phyloP scores from a whole-genome alignment of 441 rosid genomes.

The Arabidopsis hybrid region DNA sequence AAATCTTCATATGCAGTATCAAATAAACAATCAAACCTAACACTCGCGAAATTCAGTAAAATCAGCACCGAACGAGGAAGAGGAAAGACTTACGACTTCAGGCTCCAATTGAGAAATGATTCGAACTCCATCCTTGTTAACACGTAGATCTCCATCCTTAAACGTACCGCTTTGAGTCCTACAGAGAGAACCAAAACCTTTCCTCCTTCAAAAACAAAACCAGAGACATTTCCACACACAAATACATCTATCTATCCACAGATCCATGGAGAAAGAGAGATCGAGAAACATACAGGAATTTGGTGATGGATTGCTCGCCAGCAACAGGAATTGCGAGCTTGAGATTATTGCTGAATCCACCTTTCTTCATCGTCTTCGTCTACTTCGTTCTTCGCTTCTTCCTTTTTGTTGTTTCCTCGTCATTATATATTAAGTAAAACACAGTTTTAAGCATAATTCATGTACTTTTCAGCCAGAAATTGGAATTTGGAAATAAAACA shows the following conservation, averaged over 20 bases:
- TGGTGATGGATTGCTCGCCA: slow-evolving; percentile 62
- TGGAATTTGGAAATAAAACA: neutral
- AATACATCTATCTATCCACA: neutral
- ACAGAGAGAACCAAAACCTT: slow-evolving; percentile 9
- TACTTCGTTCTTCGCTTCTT: neutral
- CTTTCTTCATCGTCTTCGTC: slow-evolving; percentile 50
- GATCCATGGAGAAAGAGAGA: neutral
- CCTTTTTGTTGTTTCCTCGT: slow-evolving; percentile 2
- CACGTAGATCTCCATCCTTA: slow-evolving; percentile 91
- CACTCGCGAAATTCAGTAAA: slow-evolving; percentile 3
- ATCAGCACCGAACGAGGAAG: neutral
- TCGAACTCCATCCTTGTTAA: slow-evolving; percentile 90
- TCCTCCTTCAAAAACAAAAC: neutral
- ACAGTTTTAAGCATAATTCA: slow-evolving; percentile 7
- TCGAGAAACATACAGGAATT: slow-evolving; percentile 62
- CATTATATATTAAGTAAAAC: slow-evolving; percentile 9
- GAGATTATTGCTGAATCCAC: slow-evolving; percentile 59
- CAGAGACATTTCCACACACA: slow-evolving; percentile 26
- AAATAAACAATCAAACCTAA: neutral
- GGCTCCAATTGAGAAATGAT: slow-evolving; percentile 61
- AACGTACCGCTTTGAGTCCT: slow-evolving; percentile 94
- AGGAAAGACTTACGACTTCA: slow-evolving; percentile 59
- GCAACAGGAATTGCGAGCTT: slow-evolving; percentile 72
- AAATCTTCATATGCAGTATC: neutral
- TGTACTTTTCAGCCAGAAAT: slow-evolving; percentile 24